These are phyloP conservation scores for Podospora fimiseda DNA, from an alignment of 495 filamentous ascomycete genomes.

Conservation along the genomic window DNA sequence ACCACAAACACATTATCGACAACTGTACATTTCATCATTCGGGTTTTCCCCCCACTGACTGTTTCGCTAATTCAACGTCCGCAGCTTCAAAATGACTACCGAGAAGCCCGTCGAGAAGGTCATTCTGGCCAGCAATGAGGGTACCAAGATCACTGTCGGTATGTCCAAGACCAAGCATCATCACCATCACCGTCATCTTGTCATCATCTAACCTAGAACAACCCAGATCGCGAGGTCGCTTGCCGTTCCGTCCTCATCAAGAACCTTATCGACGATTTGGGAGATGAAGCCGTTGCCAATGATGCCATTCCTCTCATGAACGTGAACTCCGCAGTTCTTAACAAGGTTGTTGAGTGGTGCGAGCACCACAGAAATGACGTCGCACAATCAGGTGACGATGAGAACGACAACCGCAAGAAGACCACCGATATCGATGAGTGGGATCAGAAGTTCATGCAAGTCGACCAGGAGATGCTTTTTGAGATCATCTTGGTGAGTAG, in stretches of 20 bases:
- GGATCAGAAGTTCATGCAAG: conserved; percentile 99
- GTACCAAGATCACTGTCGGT: conserved; percentile 2
- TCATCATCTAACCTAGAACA: conserved; percentile 2
- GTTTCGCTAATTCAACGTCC: background rate
- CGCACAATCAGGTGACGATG: conserved; percentile 67
- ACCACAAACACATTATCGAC: background rate
- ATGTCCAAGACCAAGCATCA: conserved; percentile 1
- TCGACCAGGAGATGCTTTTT: conserved; percentile 99
- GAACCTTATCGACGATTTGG: conserved; percentile 93
- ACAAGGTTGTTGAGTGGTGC: conserved; percentile 98
- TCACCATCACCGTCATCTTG: conserved; percentile 22
- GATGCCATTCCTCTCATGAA: conserved; percentile 76
- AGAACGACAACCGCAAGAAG: conserved; percentile 92
- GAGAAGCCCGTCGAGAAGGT: conserved; percentile 13
- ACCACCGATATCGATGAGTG: conserved; percentile 98
- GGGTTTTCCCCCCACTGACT: background rate
- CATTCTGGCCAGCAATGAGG: conserved; percentile 4
- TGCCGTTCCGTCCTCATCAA: conserved; percentile 94
- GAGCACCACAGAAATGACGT: conserved; percentile 88
- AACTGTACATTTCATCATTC: background rate
- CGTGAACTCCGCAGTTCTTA: conserved; percentile 87
- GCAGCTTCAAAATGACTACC: conserved; percentile 8
- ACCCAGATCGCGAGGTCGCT: conserved; percentile 66
- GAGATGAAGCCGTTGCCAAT: conserved; percentile 53
- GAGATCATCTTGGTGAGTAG: conserved; percentile 90